Evolutionary conservation across 768 basidiomycete species (phyloP).

Genomic region (Suillus placidus): DNA sequence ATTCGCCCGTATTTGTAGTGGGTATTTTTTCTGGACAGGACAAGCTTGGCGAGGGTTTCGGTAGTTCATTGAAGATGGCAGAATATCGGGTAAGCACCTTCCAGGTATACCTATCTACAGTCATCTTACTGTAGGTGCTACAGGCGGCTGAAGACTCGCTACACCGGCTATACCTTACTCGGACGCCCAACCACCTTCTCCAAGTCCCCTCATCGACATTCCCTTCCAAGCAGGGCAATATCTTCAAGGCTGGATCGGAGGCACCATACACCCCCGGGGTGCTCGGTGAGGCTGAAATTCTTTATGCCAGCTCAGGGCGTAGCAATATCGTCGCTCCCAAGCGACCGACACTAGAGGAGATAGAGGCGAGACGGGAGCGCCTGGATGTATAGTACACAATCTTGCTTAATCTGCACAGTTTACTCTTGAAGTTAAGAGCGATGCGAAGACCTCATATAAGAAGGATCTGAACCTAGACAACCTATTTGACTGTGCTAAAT

Average conservation of each 20-base stretch:
- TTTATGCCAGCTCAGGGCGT: slow-evolving; percentile 70
- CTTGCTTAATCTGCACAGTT: slow-evolving; percentile 29
- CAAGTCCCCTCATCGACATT: slow-evolving; percentile 79
- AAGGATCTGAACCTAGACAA: background rate
- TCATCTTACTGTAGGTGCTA: slow-evolving; percentile 10
- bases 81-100: slow-evolving; percentile 73
- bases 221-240: slow-evolving; percentile 52
- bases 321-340: slow-evolving; percentile 42
- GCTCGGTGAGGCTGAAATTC: slow-evolving; percentile 63
- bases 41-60: slow-evolving; percentile 94
- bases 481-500: background rate
- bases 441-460: background rate
- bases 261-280: slow-evolving; percentile 54
- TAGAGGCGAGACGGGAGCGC: slow-evolving; percentile 18
- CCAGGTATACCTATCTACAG: slow-evolving; percentile 13
- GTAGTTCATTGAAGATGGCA: slow-evolving; percentile 91
- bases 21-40: slow-evolving; percentile 84
- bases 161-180: slow-evolving; percentile 80
- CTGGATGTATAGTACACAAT: slow-evolving; percentile 29
- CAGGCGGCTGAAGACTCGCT: slow-evolving; percentile 88
- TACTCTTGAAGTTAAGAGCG: slow-evolving; percentile 17
- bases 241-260: slow-evolving; percentile 52
- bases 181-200: slow-evolving; percentile 66
- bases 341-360: slow-evolving; percentile 30
- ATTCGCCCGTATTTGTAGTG: slow-evolving; percentile 94